These are phyloP conservation scores for Angomonas deanei DNA, from an alignment of 208 protist species.

Conservation along the genomic window DNA sequence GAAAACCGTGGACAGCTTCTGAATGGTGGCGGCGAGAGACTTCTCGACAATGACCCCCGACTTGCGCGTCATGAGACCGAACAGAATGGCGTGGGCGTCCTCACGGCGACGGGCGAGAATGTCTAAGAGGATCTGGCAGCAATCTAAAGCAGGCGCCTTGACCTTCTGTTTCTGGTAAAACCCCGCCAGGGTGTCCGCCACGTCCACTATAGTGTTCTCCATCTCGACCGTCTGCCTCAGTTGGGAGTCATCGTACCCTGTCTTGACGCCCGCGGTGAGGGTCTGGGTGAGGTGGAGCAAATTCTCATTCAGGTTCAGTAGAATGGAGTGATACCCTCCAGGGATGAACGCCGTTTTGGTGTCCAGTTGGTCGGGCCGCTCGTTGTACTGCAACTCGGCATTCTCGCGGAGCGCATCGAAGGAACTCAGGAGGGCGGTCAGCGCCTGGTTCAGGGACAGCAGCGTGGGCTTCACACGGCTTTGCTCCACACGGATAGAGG, in stretches of 20 bases:
- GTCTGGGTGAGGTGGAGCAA: slow-evolving; percentile 55
- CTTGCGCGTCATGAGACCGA: slow-evolving; percentile 15
- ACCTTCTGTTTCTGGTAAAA: slow-evolving; percentile 43
- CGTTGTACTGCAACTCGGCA: slow-evolving; percentile 31
- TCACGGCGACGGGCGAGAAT: slow-evolving; percentile 64
- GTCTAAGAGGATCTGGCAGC: slow-evolving; percentile 52
- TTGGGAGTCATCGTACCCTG: slow-evolving; percentile 28
- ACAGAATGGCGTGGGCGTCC: slow-evolving; percentile 67
- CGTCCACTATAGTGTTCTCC: slow-evolving; percentile 64
- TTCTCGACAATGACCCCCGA: slow-evolving; percentile 31
- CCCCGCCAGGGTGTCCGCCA: slow-evolving; percentile 47
- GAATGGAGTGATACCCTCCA: slow-evolving; percentile 39
- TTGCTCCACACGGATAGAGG: slow-evolving; percentile 31
- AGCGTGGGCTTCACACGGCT: slow-evolving; percentile 25
- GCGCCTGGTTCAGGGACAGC: slow-evolving; percentile 12
- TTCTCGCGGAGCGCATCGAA: slow-evolving; percentile 34
- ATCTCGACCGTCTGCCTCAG: slow-evolving; percentile 22
- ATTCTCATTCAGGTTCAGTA: slow-evolving; percentile 44
- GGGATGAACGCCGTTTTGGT: slow-evolving; percentile 33
- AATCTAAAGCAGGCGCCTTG: slow-evolving; percentile 17
- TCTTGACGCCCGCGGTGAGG: slow-evolving; percentile 20
- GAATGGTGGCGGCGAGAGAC: slow-evolving; percentile 57
- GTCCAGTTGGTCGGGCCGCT: slow-evolving; percentile 20
- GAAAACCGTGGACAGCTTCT: slow-evolving; percentile 40
- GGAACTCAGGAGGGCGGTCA: slow-evolving; percentile 22